Conservation (phyloP, 2,329 filamentous ascomycete genomes). For the Calonectria ilicicola region DNA sequence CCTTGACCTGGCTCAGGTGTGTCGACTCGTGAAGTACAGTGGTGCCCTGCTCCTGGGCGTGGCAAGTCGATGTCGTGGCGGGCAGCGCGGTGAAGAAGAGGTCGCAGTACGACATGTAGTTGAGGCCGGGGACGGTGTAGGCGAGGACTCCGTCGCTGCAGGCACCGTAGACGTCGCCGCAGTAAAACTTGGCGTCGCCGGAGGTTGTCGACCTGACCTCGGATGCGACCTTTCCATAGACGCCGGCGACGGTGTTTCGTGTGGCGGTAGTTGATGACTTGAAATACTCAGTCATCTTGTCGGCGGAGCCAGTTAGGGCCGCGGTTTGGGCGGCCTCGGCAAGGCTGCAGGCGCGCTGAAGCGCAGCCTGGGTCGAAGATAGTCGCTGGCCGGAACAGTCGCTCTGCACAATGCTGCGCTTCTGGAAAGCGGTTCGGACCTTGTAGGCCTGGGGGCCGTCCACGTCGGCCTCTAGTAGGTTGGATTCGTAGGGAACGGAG, state of each 20-base stretch:
- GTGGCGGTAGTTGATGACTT: conserved; percentile 63
- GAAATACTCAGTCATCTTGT: conserved; percentile 72
- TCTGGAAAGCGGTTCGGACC: conserved; percentile 60
- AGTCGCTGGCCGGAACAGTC: conserved; percentile 65
- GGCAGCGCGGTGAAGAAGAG: conserved; percentile 69
- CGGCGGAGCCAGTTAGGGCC: conserved; percentile 60
- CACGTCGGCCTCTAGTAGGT: conserved; percentile 67
- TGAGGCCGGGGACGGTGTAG: conserved; percentile 67
- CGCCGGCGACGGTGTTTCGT: conserved; percentile 62
- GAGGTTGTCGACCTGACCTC: conserved; percentile 66
- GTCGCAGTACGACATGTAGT: conserved; percentile 72
- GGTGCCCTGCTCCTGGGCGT: conserved; percentile 74
- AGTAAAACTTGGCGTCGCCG: conserved; percentile 67
- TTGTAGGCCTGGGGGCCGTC: conserved; percentile 66
- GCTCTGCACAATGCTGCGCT: conserved; percentile 64
- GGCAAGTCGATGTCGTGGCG: conserved; percentile 63
- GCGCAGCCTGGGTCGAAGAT: conserved; percentile 59
- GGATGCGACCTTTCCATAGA: conserved; percentile 62
- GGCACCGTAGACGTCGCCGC: conserved; percentile 66
- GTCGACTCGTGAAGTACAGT: conserved; percentile 76
- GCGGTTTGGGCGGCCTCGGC: conserved; percentile 65
- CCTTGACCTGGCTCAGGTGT: conserved; percentile 68
- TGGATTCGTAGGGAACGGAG: conserved; percentile 68
- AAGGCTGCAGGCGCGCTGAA: conserved; percentile 65
- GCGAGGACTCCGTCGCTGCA: conserved; percentile 67